These are phyloP conservation scores for Pseudocercospora cruenta DNA, from an alignment of 2,329 filamentous ascomycete genomes.

Conservation along the genomic window DNA sequence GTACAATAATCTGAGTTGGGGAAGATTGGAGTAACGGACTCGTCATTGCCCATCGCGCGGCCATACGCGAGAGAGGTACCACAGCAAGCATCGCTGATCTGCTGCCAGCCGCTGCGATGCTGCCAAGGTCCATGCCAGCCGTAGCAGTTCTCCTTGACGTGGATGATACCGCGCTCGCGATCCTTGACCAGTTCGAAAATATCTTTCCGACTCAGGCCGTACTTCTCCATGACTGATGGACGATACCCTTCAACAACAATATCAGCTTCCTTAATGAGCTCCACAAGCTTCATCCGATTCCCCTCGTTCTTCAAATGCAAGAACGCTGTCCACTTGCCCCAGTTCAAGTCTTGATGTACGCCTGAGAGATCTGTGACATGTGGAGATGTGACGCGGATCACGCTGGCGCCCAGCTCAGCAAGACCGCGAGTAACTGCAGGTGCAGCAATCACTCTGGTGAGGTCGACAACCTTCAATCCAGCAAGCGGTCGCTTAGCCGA, in stretches of 20 bases:
- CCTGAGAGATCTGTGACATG: conserved; percentile 62
- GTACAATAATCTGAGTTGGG: conserved; percentile 33
- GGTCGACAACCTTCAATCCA: conserved; percentile 73
- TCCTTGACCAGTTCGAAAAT: conserved; percentile 48
- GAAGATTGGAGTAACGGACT: conserved; percentile 32
- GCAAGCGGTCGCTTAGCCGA: conserved; percentile 46
- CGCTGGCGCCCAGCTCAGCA: conserved; percentile 74
- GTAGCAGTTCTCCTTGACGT: conserved; percentile 58
- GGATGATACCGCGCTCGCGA: conserved; percentile 50
- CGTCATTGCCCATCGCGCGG: conserved; percentile 23
- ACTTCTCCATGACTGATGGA: conserved; percentile 52
- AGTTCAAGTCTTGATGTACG: conserved; percentile 53
- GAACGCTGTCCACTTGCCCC: conserved; percentile 54
- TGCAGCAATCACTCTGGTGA: conserved; percentile 75
- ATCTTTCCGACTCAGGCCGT: conserved; percentile 49
- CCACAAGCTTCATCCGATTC: conserved; percentile 45
- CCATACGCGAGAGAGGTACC: conserved; percentile 24
- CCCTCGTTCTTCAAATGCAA: conserved; percentile 49
- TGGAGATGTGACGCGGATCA: conserved; percentile 71
- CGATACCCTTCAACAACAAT: conserved; percentile 57
- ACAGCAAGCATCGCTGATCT: conserved; percentile 52
- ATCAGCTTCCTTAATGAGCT: conserved; percentile 53
- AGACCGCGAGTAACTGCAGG: conserved; percentile 72
- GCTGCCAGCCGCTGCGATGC: conserved; percentile 57
- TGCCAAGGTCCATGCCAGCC: conserved; percentile 56